These are phyloP conservation scores for Pyrenophora teres DNA, from an alignment of 2,329 filamentous ascomycete genomes.

Conservation along the genomic window DNA sequence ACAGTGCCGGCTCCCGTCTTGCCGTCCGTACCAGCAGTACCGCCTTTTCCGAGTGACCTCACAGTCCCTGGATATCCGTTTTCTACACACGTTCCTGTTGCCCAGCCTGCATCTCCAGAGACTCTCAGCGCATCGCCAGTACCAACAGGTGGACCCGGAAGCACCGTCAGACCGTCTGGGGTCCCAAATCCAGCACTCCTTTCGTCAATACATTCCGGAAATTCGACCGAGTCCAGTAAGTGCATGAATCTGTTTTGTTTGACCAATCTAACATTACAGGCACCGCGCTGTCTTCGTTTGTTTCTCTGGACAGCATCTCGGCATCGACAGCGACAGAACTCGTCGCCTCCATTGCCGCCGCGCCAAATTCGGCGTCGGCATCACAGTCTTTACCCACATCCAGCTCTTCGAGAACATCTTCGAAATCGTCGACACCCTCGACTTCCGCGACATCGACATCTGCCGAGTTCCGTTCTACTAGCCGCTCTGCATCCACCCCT, in stretches of 20 bases:
- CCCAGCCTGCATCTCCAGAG: slow-evolving; percentile 10
- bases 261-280: slow-evolving; percentile 7
- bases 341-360: slow-evolving; percentile 2
- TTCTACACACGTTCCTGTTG: slow-evolving; percentile 27
- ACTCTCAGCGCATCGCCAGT: slow-evolving; percentile 12
- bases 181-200: slow-evolving; percentile 2
- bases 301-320: slow-evolving; percentile 6
- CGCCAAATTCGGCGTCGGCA: slow-evolving; percentile 12
- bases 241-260: not conserved
- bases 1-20: slow-evolving; percentile 16
- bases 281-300: slow-evolving; percentile 1
- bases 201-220: slow-evolving; percentile 12
- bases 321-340: slow-evolving; percentile 4
- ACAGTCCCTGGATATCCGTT: slow-evolving; percentile 43
- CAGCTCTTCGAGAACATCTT: slow-evolving; percentile 4
- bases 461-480: slow-evolving; percentile 15
- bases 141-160: slow-evolving; percentile 8
- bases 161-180: slow-evolving; percentile 6
- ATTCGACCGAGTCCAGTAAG: slow-evolving; percentile 24
- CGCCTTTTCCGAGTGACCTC: slow-evolving; percentile 43
- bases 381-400: slow-evolving; percentile 18
- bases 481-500: slow-evolving; percentile 19
- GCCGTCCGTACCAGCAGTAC: slow-evolving; percentile 38
- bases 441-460: slow-evolving; percentile 9
- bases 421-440: not conserved